Base-by-base conservation (phyloP, 2,329 filamentous ascomycete genomes). In the Pseudomassariella vexata region DNA sequence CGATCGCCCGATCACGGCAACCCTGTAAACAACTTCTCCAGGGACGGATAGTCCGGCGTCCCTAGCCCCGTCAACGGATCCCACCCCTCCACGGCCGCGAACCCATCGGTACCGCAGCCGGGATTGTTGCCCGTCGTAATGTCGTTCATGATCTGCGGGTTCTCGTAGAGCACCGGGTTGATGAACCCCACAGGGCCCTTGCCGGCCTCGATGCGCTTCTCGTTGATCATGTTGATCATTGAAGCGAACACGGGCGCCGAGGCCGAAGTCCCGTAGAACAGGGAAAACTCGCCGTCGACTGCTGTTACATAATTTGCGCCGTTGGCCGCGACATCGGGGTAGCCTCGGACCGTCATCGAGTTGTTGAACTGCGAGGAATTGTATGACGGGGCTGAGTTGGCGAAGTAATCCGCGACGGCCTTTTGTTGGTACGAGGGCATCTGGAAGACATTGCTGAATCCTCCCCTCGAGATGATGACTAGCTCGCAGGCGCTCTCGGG, bases 361-460 rank as follows among this genome's bases (percentile, higher is more conserved):
- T 63, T 63, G 47, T 71, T 68, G 56, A 65, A 73, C 28, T 59
- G 59, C 20, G 60, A 55, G 4, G 59, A 49, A 9, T 54, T 56
- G 38, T 67, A 66, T 5, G 57, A 51, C 7, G 65, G 62, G 8
- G 61, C 50, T 34, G 60, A 52, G 35, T 60, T 50, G 15, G 42
- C 37, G 45, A 66, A 65, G 45, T 59, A 71, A 5, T 42, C 39
- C 9, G 49, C 44, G 7, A 70, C 55, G 4, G 60, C 62, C 0
- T 42, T 36, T 7, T 51, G 45, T 41, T 75, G 70, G 47, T 73
- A 75, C 10, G 47, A 41, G 0, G 70, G 68, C 3, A 64, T 44
- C 2, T 55, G 42, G 37, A 69, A 72, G 43, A 67, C 55, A 45
- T 71, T 68, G 40, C 57, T 63, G 50, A 72, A 71, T 10, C 68